Percentiles rank a stretch among this genome's conserved stretches.
phyloP scores from a whole-genome alignment of 768 basidiomycete species.

The Xerocomus potaroensis region DNA sequence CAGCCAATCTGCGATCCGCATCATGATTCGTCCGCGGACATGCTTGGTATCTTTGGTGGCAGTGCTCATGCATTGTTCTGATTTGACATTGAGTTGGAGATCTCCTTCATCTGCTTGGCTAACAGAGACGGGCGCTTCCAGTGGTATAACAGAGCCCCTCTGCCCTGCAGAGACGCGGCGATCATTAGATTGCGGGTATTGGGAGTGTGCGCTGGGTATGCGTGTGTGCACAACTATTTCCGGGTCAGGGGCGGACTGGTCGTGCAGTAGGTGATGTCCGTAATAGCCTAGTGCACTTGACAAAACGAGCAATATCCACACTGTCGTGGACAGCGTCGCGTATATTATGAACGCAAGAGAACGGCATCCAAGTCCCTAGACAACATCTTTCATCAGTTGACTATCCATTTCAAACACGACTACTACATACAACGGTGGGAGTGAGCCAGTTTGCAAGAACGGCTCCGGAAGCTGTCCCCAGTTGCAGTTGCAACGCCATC shows the following conservation, averaged over 20 bases:
- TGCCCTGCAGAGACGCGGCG: no score
- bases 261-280: constrained; percentile 6
- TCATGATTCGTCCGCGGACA: background rate
- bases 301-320: constrained; percentile 29
- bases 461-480: constrained; percentile 30
- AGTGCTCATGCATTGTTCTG: background rate
- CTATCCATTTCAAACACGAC: background rate
- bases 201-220: background rate
- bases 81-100: fast-evolving
- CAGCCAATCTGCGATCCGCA: constrained; percentile 11
- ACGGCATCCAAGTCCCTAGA: constrained; percentile 33
- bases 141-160: no score
- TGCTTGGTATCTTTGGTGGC: no score
- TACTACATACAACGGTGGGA: constrained; percentile 25
- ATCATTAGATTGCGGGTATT: no score
- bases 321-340: constrained; percentile 23
- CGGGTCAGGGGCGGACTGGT: background rate
- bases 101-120: background rate
- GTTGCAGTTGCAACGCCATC: constrained; percentile 30
- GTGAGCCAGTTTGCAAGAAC: constrained; percentile 27
- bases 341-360: constrained; percentile 31
- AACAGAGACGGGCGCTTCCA: background rate
- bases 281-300: constrained; percentile 18
- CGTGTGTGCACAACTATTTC: background rate
- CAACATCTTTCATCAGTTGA: background rate